Percentiles rank a stretch among this genome's conserved stretches.
phyloP scores from a whole-genome alignment of 139 green algal genomes.

The Chlorella vulgaris region DNA sequence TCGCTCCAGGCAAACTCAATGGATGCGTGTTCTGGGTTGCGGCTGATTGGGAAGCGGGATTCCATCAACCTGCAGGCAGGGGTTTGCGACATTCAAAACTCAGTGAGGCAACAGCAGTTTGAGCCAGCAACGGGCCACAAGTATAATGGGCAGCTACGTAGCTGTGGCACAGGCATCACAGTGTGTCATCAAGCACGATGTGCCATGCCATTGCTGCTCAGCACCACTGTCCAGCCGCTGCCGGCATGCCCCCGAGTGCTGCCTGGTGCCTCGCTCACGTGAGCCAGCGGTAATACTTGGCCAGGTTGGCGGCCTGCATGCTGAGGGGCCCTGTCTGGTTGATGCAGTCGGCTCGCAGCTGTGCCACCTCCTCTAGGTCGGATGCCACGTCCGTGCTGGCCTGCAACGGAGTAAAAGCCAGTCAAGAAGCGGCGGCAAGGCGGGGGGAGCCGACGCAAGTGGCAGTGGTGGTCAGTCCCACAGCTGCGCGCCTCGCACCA shows the following conservation, averaged over 20 bases:
- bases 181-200: no score
- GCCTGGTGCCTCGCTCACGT: slow-evolving; percentile 8
- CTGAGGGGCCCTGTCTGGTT: slow-evolving; percentile 41
- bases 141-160: no score
- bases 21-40: slow-evolving; percentile 66
- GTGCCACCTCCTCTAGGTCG: slow-evolving; percentile 71
- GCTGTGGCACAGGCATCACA: no score
- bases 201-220: no score
- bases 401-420: slow-evolving; percentile 5
- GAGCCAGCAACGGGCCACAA: no score
- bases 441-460: no score
- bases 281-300: slow-evolving; percentile 86
- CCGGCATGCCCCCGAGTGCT: no score
- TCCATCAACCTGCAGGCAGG: slow-evolving; percentile 69
- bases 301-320: slow-evolving; percentile 48
- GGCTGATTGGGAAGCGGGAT: slow-evolving; percentile 89
- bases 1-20: slow-evolving; percentile 78
- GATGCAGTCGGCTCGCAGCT: slow-evolving; percentile 61
- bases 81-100: no score
- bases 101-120: not conserved
- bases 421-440: no score
- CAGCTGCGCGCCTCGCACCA: not conserved
- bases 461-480: not conserved
- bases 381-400: slow-evolving; percentile 68
- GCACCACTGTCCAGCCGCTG: no score